A percentile compares a stretch with the other conserved stretches of the same genome.
Evolutionary conservation across 176 grass and related monocot species (phyloP).

Genomic region (Dactylis glomerata): DNA sequence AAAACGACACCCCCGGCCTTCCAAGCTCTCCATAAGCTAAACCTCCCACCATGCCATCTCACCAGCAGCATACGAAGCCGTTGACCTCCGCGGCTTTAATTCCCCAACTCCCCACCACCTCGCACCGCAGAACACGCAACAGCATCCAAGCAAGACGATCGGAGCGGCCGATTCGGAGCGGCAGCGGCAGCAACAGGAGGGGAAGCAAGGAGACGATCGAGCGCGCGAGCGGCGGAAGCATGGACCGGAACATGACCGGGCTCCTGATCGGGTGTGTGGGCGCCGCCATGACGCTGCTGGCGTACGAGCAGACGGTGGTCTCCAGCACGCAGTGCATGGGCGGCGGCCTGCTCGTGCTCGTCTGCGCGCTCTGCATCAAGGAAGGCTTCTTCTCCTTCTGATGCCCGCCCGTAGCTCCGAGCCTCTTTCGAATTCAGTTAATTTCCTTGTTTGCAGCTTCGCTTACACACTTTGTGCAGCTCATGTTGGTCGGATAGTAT

Average conservation of each 20-base stretch:
- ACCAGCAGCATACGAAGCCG: background rate
- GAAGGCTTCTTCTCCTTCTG: conserved; percentile 91
- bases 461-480: background rate
- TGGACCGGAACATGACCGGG: conserved; percentile 73
- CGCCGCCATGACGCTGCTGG: conserved; percentile 73
- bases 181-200: background rate
- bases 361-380: conserved; percentile 83
- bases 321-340: conserved; percentile 82
- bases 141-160: background rate
- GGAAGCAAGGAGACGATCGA: background rate
- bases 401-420: background rate
- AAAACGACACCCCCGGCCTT: background rate
- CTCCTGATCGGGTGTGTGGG: conserved; percentile 83
- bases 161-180: background rate
- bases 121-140: conserved; percentile 9
- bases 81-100: conserved; percentile 43
- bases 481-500: background rate
- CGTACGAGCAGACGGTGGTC: conserved; percentile 71
- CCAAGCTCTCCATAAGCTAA: conserved; percentile 18
- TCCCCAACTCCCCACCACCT: background rate
- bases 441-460: background rate
- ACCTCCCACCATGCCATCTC: background rate
- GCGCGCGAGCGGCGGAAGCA: background rate
- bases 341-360: conserved; percentile 60
- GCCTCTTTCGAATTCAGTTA: background rate